phyloP scores from a whole-genome alignment of 169 alveolate species.

The Amoebophrya sp. region DNA sequence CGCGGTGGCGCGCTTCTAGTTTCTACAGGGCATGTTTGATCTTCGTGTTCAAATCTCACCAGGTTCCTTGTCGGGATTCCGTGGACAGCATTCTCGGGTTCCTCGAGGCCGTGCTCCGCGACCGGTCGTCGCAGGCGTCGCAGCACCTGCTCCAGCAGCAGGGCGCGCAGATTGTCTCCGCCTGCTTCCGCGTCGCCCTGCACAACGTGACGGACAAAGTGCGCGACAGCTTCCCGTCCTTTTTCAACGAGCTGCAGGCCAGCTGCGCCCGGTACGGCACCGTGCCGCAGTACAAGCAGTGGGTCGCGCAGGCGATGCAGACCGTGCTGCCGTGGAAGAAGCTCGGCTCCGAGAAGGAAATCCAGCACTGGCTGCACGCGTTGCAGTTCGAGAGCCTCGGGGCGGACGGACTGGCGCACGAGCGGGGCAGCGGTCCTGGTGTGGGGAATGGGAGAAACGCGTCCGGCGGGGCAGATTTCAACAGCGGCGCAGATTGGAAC shows the following conservation, averaged over 20 bases:
- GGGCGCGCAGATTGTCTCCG: too few species aligned
- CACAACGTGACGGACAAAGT: background rate
- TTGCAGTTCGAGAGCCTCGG: too few species aligned
- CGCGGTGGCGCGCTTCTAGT: background rate
- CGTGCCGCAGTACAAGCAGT: too few species aligned
- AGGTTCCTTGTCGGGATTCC: background rate
- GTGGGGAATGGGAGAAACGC: background rate
- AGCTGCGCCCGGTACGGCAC: background rate
- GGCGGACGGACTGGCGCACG: background rate
- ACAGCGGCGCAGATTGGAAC: background rate
- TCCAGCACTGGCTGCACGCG: background rate
- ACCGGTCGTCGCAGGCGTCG: too few species aligned
- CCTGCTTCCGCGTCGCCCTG: background rate
- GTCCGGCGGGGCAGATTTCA: too few species aligned
- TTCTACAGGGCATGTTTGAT: background rate
- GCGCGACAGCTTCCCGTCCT: background rate
- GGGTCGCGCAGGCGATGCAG: background rate
- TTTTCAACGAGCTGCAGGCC: background rate
- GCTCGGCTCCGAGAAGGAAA: background rate
- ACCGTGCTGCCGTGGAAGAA: background rate
- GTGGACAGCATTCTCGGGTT: background rate
- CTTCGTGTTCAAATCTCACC: background rate
- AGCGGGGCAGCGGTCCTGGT: background rate
- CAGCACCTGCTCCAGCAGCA: too few species aligned
- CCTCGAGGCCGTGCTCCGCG: too few species aligned